A percentile compares a stretch with the other conserved stretches of the same genome.
Evolutionary conservation across 2,329 filamentous ascomycete species (phyloP).

Genomic region (Alternaria consortialis): DNA sequence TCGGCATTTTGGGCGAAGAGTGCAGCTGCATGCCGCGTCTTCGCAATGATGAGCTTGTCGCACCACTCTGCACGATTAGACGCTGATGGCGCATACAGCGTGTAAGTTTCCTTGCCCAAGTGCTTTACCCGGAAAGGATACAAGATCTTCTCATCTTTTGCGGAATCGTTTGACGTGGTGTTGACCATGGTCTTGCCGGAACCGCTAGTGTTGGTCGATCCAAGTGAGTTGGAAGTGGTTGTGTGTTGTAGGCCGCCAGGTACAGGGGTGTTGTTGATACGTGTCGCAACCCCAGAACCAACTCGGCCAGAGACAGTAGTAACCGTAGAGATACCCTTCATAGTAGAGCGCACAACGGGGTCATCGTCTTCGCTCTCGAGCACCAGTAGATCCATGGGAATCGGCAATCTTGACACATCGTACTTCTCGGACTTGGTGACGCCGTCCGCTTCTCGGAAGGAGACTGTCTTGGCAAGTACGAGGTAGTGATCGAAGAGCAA

Average conservation of each 20-base stretch:
- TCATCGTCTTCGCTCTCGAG: constrained; percentile 94
- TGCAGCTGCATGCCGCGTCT: constrained; percentile 89
- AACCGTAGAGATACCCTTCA: constrained; percentile 73
- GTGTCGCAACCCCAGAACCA: constrained; percentile 62
- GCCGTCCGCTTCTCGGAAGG: constrained; percentile 72
- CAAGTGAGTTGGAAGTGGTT: constrained; percentile 70
- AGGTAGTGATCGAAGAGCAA: constrained; percentile 97
- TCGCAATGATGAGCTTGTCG: constrained; percentile 90
- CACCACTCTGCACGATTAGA: constrained; percentile 88
- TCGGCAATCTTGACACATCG: constrained; percentile 93
- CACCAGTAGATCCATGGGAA: constrained; percentile 94
- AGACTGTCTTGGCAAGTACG: constrained; percentile 83
- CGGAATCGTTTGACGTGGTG: constrained; percentile 59
- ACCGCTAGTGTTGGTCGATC: constrained; percentile 57
- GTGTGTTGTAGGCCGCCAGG: constrained; percentile 70
- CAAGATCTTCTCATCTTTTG: constrained; percentile 78
- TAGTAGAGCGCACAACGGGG: constrained; percentile 79
- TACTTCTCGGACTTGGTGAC: constrained; percentile 82
- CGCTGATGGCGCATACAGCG: constrained; percentile 81
- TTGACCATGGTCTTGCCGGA: constrained; percentile 62
- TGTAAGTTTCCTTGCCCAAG: constrained; percentile 91
- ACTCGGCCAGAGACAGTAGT: constrained; percentile 56
- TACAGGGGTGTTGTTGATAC: constrained; percentile 53
- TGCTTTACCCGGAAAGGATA: constrained; percentile 98
- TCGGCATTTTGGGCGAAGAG: constrained; percentile 93